These are phyloP conservation scores for Kregervanrija pseudodelftensis DNA, from an alignment of 805 yeast genomes.

Conservation along the genomic window DNA sequence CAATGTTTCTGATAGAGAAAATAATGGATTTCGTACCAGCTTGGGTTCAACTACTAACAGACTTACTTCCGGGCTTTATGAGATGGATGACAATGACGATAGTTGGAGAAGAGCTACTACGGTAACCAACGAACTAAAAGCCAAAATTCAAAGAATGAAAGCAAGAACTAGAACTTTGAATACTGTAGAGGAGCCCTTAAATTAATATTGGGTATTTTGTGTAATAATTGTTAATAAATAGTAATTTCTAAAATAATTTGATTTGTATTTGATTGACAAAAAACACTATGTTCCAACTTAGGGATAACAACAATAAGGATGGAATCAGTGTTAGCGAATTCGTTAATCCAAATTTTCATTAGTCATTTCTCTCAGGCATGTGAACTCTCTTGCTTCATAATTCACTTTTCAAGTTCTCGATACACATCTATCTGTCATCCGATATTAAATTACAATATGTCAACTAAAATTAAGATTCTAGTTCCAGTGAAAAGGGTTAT, in stretches of 20 bases:
- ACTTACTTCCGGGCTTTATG: constrained; percentile 22
- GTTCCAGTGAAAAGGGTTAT: constrained; percentile 95
- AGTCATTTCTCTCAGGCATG: too few relatives aligned
- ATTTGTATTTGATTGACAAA: too few relatives aligned
- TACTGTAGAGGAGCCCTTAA: constrained; percentile 1
- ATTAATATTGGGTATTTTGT: not conserved
- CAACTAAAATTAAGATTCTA: constrained; percentile 57
- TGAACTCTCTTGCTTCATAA: too few relatives aligned
- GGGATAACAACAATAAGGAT: too few relatives aligned
- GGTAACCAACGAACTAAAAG: constrained; percentile 78
- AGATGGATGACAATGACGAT: constrained; percentile 45
- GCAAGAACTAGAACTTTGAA: constrained; percentile 37
- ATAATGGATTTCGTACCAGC: constrained; percentile 14
- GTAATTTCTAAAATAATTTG: too few relatives aligned
- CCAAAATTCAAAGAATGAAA: constrained; percentile 84
- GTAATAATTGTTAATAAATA: too few relatives aligned
- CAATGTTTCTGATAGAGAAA: constrained; percentile 7
- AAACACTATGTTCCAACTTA: too few relatives aligned
- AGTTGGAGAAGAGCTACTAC: constrained; percentile 89
- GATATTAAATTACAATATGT: constrained; percentile 15
- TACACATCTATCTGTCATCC: not conserved
- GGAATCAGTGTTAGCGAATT: too few relatives aligned
- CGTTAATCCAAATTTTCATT: too few relatives aligned
- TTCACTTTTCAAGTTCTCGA: not conserved
- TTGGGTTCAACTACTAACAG: constrained; percentile 7